Percentiles rank a stretch among this genome's conserved stretches.
Conservation (phyloP, 1,139 yeast genomes). For the Pichia sorboxylosa region DNA sequence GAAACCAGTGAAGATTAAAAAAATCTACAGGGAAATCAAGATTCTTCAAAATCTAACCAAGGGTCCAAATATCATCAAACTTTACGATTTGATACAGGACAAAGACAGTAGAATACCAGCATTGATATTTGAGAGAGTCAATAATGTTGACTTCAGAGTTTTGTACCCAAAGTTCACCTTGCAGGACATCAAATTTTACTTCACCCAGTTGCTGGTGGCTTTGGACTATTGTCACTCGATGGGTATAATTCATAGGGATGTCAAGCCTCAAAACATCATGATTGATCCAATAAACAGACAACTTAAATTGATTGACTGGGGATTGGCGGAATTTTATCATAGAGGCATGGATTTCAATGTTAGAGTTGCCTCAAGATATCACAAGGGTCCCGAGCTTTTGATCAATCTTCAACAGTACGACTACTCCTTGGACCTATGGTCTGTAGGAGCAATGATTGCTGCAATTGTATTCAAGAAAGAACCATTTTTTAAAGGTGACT, state of each 20-base stretch:
- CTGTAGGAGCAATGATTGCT: constrained; percentile 96
- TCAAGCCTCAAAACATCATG: constrained; percentile 97
- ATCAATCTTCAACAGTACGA: constrained; percentile 93
- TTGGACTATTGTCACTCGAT: constrained; percentile 89
- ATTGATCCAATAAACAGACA: constrained; percentile 72
- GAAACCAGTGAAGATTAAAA: constrained; percentile 94
- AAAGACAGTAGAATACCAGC: constrained; percentile 90
- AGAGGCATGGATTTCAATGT: constrained; percentile 92
- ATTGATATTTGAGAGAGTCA: constrained; percentile 79
- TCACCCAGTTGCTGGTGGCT: constrained; percentile 79
- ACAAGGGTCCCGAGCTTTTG: constrained; percentile 92
- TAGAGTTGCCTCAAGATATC: constrained; percentile 94
- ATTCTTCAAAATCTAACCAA: constrained; percentile 80
- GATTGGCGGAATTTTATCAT: constrained; percentile 94
- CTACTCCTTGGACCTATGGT: constrained; percentile 93
- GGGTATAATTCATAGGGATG: constrained; percentile 99
- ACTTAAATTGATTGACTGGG: constrained; percentile 93
- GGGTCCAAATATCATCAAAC: constrained; percentile 73
- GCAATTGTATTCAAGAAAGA: constrained; percentile 92
- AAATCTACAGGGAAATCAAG: constrained; percentile 89
- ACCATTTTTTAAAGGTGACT: constrained; percentile 94
- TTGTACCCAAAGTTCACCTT: constrained; percentile 85
- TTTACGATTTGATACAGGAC: constrained; percentile 83
- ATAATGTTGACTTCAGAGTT: constrained; percentile 82
- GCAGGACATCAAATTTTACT: constrained; percentile 75